These are phyloP conservation scores for Coriaria nepalensis DNA, from an alignment of 306 rosid species.

Conservation along the genomic window DNA sequence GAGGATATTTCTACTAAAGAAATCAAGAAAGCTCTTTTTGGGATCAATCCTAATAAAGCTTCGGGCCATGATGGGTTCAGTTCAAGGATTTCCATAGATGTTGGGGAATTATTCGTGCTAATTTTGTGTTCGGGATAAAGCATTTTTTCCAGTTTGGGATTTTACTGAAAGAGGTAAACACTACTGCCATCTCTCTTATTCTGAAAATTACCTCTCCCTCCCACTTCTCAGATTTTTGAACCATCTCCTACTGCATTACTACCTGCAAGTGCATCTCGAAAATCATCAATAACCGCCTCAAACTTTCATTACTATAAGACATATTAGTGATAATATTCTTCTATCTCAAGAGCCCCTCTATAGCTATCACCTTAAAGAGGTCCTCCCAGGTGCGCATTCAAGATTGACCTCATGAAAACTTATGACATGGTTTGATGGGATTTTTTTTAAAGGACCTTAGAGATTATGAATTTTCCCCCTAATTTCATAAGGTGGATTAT, in stretches of 20 bases:
- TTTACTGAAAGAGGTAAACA: not conserved
- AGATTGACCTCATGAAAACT: not conserved
- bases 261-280: too few species aligned
- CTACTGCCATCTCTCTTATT: not conserved
- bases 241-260: too few species aligned
- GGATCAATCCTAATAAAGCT: too few species aligned
- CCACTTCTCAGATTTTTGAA: not conserved
- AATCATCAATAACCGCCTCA: not conserved
- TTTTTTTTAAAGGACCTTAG: not conserved
- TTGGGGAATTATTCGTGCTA: too few species aligned
- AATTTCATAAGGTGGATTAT: not conserved
- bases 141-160: not conserved
- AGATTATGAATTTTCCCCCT: not conserved
- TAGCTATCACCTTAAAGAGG: not conserved
- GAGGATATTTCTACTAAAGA: too few species aligned
- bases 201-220: not conserved
- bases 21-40: too few species aligned
- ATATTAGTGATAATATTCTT: not conserved
- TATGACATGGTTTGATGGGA: not conserved
- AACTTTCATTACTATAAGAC: not conserved
- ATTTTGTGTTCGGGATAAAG: not conserved
- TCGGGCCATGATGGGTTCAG: too few species aligned
- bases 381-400: not conserved
- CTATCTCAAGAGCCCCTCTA: not conserved
- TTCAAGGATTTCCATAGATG: too few species aligned